These are phyloP conservation scores for Fusarium armeniacum DNA, from an alignment of 2,329 filamentous ascomycete genomes.

Conservation along the genomic window DNA sequence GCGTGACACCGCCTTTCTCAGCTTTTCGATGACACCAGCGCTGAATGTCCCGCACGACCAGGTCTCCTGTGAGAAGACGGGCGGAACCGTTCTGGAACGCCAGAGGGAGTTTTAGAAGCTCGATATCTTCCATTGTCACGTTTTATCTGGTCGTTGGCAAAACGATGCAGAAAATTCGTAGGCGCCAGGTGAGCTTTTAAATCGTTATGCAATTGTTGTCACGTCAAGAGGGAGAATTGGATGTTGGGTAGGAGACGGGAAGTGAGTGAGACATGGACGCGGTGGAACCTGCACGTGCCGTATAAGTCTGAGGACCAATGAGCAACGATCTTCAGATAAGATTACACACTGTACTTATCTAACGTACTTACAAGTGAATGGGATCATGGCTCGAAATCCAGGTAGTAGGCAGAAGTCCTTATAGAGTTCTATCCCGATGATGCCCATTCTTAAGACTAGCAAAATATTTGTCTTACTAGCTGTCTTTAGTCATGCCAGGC, in stretches of 20 bases:
- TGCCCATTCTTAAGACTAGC: too few species aligned
- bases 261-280: too few species aligned
- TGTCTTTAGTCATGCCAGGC: too few species aligned
- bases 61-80: neutral
- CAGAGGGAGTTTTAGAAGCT: neutral
- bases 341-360: too few species aligned
- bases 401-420: too few species aligned
- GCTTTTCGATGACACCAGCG: conserved; percentile 8
- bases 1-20: neutral
- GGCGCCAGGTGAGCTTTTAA: neutral
- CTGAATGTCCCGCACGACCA: conserved; percentile 5
- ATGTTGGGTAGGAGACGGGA: too few species aligned
- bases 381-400: too few species aligned
- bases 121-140: neutral
- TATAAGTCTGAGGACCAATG: neutral
- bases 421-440: too few species aligned
- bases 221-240: neutral
- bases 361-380: too few species aligned
- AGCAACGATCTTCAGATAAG: too few species aligned
- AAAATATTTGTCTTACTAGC: too few species aligned
- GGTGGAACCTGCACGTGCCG: neutral
- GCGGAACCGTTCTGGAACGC: neutral
- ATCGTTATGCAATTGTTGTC: accelerated
- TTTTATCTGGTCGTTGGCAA: neutral
- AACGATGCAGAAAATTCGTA: neutral